Conservation (phyloP, 148 eudicot species). For the Amaranthus hypochondriacus region DNA sequence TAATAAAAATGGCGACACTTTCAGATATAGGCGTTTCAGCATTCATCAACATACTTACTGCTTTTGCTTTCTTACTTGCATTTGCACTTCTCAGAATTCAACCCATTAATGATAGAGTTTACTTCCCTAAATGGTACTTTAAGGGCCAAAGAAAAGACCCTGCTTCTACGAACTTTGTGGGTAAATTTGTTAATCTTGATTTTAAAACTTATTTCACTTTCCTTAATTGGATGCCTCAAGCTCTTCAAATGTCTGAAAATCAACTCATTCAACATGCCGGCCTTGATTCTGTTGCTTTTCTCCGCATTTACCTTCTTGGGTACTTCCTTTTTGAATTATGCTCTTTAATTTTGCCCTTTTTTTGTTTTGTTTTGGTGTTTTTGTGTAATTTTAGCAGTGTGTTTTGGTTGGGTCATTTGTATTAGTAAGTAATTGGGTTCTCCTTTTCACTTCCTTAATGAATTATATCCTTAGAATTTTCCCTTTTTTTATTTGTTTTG, state of each 20-base stretch:
- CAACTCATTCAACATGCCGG: slow-evolving; percentile 85
- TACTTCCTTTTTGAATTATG: slow-evolving; percentile 24
- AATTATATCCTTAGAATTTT: neutral
- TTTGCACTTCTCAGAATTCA: slow-evolving; percentile 88
- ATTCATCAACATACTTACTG: slow-evolving; percentile 60
- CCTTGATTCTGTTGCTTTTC: slow-evolving; percentile 91
- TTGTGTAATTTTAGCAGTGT: neutral
- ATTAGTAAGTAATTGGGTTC: neutral
- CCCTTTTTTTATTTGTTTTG: neutral
- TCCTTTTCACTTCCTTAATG: neutral
- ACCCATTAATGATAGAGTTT: slow-evolving; percentile 91
- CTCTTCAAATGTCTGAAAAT: slow-evolving; percentile 65
- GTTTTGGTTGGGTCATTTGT: neutral
- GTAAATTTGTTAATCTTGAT: slow-evolving; percentile 75
- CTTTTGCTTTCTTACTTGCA: slow-evolving; percentile 79
- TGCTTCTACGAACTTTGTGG: slow-evolving; percentile 48
- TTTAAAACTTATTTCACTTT: slow-evolving; percentile 70
- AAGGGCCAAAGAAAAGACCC: slow-evolving; percentile 62
- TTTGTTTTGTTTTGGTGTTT: neutral
- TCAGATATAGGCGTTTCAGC: slow-evolving; percentile 95
- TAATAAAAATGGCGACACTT: slow-evolving; percentile 56
- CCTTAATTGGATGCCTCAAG: slow-evolving; percentile 98
- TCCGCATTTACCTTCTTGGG: slow-evolving; percentile 88
- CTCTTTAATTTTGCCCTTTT: neutral
- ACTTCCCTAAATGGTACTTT: slow-evolving; percentile 88